Base-by-base conservation (phyloP, 2,329 filamentous ascomycete genomes). In the Plenodomus lindquistii region DNA sequence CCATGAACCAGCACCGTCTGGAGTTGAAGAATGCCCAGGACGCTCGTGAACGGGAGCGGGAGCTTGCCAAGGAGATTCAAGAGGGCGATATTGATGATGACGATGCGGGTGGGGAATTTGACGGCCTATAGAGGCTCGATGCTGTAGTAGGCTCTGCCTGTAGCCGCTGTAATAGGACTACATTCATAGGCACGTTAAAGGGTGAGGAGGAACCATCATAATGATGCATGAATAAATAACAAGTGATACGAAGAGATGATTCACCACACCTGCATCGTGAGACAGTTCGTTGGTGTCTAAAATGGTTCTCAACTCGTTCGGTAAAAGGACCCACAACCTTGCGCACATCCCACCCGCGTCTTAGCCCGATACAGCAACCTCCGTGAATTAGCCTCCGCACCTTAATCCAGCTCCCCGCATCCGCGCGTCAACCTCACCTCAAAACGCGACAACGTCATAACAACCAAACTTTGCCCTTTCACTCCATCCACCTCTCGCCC, bases 11-110 rank as follows among this genome's bases (percentile, higher is more conserved):
- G 75, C 94, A 99, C 76, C 85, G 94, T 16, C 81, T 97, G 46
- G 94, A 99, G 76, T 82, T 99, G 46, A 97, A 97, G 83, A 97
- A 96, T 66, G 94, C 94, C 0, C 93, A 97, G 74, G 95, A 99
- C 76, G 94, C 94, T n/a, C 84, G 94, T 42, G 94, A 99, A 74
- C 84, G 94, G 17, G 94, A 99, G 79, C 84, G 94, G 16, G 94
- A 99, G 76, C 85, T 99, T 81, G 94, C 92, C 55, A 97, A 97
- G 81, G 94, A 99, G 80, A 97, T 99, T 69, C 91, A 96, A 75
- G 94, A 97, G 60, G 94, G 93, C 17, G 94, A 99, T 69, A 82
- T 96, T 74, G 94, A 97, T 65, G 94, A 97, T 65, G 94, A 97
- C 67, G 94, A 97, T 77, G 87, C 95, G 40, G 91, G 90, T 44